Percentiles rank a stretch among this genome's conserved stretches.
Conservation (phyloP, 2,329 filamentous ascomycete species). For the Fusarium mexicanum region DNA sequence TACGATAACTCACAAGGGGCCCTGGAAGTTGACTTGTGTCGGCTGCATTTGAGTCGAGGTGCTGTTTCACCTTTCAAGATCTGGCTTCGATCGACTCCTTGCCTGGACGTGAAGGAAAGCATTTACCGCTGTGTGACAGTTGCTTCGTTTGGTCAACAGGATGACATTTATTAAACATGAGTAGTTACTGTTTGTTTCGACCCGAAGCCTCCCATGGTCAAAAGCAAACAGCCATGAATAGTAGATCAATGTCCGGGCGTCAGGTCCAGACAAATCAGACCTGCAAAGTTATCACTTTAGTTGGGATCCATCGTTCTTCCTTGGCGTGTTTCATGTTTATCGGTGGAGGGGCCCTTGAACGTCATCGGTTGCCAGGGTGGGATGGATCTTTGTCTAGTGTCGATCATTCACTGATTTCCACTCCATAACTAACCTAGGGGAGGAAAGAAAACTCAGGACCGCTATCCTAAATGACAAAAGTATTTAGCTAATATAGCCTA, state of each 20-base stretch:
- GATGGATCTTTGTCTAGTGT: conserved; percentile 17
- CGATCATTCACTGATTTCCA: conserved; percentile 2
- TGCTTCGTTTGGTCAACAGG: not conserved
- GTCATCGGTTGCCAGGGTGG: conserved; percentile 16
- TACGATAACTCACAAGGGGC: conserved; percentile 22
- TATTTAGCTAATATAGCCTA: too few species aligned
- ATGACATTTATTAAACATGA: not conserved
- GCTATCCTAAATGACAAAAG: too few species aligned
- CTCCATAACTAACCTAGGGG: too few species aligned
- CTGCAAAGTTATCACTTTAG: not conserved
- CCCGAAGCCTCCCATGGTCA: not conserved
- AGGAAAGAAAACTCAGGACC: too few species aligned
- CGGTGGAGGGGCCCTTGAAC: conserved; percentile 11
- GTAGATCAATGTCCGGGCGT: not conserved
- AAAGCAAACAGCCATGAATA: not conserved
- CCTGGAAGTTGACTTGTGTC: not conserved
- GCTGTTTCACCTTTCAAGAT: conserved; percentile 35
- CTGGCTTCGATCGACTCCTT: conserved; percentile 19
- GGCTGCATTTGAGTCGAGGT: not conserved
- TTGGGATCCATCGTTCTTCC: not conserved
- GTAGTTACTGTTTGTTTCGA: not conserved
- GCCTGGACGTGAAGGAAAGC: not conserved
- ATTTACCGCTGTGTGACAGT: conserved; percentile 10
- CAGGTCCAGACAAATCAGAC: conserved; percentile 1
- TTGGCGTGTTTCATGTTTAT: conserved; percentile 38